These are phyloP conservation scores for Phyllosticta citriasiana DNA, from an alignment of 2,329 filamentous ascomycete genomes.

Conservation along the genomic window DNA sequence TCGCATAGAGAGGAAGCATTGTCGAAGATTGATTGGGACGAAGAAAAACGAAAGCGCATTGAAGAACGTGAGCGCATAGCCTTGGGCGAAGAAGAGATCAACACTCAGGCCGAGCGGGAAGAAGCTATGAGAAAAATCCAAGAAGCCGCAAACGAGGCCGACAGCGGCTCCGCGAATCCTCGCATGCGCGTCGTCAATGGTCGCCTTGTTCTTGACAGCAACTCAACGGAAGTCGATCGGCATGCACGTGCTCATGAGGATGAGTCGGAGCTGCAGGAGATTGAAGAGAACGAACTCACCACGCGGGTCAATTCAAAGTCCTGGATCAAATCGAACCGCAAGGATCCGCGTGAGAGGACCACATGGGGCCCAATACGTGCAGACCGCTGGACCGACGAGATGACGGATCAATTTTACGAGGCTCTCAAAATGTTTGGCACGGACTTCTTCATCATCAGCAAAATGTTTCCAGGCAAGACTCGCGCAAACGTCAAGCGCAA, in stretches of 20 bases:
- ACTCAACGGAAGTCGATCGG: constrained; percentile 57
- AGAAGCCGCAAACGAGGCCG: constrained; percentile 12
- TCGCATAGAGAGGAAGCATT: constrained; percentile 67
- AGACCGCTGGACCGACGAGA: constrained; percentile 53
- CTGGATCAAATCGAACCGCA: constrained; percentile 52
- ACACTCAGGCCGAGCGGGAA: constrained; percentile 14
- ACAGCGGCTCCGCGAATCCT: constrained; percentile 32
- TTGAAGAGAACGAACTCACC: constrained; percentile 73
- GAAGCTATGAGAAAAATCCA: constrained; percentile 14
- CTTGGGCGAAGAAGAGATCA: constrained; percentile 9
- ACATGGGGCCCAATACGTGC: constrained; percentile 12
- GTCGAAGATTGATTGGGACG: constrained; percentile 52
- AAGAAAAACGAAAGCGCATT: constrained; percentile 32
- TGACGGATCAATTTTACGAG: constrained; percentile 67
- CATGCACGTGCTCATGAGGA: constrained; percentile 52
- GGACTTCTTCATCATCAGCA: constrained; percentile 70
- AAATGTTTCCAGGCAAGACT: constrained; percentile 63
- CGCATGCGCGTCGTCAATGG: constrained; percentile 60
- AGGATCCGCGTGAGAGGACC: constrained; percentile 37
- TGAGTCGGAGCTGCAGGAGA: constrained; percentile 46
- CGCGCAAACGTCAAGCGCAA: constrained; percentile 71
- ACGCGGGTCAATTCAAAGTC: constrained; percentile 58
- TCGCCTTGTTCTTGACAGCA: constrained; percentile 60
- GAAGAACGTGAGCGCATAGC: constrained; percentile 23
- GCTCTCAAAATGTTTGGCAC: constrained; percentile 69